Evolutionary conservation across 441 rosid species (phyloP).

Genomic region (Brassica hybrid): DNA sequence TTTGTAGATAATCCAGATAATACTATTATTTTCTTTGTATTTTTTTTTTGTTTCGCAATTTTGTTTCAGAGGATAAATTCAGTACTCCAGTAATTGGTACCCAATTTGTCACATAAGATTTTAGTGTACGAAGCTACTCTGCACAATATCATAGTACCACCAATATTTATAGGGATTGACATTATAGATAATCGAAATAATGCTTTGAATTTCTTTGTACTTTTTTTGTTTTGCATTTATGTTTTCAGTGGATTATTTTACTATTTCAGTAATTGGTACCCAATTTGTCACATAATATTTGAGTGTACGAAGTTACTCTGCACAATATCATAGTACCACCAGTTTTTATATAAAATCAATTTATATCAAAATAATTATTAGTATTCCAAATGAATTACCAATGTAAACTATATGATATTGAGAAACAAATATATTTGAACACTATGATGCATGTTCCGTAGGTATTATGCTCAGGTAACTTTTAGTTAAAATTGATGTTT

Average conservation of each 20-base stretch:
- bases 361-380: not conserved
- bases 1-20: no score
- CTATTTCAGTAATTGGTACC: no score
- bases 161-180: not conserved
- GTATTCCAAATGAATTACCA: not conserved
- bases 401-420: no score
- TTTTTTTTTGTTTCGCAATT: conserved; percentile 22
- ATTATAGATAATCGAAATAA: not conserved
- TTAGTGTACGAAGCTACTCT: conserved; percentile 36
- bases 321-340: not conserved
- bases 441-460: not conserved
- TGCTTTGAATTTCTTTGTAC: no score
- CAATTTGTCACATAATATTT: no score
- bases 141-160: not conserved
- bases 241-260: no score
- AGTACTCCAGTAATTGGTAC: conserved; percentile 43
- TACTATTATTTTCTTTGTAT: conserved; percentile 12
- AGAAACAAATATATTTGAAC: no score
- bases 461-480: not conserved
- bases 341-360: no score
- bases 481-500: not conserved
- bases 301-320: not conserved
- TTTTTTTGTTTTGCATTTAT: no score
- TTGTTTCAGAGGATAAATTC: conserved; percentile 40
- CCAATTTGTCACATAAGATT: conserved; percentile 41